Evolutionary conservation across 2,329 filamentous ascomycete species (phyloP).

Genomic region (Apiospora arundinis): DNA sequence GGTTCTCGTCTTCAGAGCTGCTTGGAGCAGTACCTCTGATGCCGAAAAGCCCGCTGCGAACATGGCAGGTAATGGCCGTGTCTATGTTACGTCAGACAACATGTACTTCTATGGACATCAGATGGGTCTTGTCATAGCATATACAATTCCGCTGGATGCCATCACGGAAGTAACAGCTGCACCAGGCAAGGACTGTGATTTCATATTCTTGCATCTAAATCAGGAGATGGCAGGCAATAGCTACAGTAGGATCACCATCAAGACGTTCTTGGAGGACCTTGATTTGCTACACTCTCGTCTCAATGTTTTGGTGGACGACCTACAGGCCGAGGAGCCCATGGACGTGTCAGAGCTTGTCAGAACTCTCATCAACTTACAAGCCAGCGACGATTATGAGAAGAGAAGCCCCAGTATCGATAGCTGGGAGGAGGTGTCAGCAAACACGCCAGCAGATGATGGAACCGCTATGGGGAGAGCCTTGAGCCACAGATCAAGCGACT

Average conservation of each 20-base stretch:
- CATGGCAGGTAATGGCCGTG: conserved; percentile 73
- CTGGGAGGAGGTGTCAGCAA: conserved; percentile 82
- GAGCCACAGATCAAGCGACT: conserved; percentile 41
- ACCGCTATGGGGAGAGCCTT: conserved; percentile 50
- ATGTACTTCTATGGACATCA: conserved; percentile 98
- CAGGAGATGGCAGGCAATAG: conserved; percentile 68
- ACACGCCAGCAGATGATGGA: conserved; percentile 65
- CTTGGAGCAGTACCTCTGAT: conserved; percentile 69
- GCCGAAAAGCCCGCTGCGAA: conserved; percentile 49
- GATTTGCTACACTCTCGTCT: conserved; percentile 81
- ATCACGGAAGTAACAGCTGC: conserved; percentile 91
- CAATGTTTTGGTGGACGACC: conserved; percentile 83
- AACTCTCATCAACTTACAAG: conserved; percentile 77
- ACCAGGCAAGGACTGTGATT: conserved; percentile 90
- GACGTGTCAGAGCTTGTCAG: conserved; percentile 73
- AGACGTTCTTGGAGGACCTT: conserved; percentile 90
- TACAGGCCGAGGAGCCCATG: conserved; percentile 73
- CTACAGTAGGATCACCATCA: conserved; percentile 81
- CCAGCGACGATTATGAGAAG: conserved; percentile 59
- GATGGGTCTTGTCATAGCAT: conserved; percentile 86
- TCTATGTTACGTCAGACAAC: conserved; percentile 85
- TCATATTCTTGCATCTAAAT: conserved; percentile 80
- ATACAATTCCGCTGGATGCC: conserved; percentile 74
- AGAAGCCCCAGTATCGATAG: conserved; percentile 81
- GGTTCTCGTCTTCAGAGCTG: conserved; percentile 89